These are phyloP conservation scores for Myrica gale DNA, from an alignment of 306 rosid species.

Conservation along the genomic window DNA sequence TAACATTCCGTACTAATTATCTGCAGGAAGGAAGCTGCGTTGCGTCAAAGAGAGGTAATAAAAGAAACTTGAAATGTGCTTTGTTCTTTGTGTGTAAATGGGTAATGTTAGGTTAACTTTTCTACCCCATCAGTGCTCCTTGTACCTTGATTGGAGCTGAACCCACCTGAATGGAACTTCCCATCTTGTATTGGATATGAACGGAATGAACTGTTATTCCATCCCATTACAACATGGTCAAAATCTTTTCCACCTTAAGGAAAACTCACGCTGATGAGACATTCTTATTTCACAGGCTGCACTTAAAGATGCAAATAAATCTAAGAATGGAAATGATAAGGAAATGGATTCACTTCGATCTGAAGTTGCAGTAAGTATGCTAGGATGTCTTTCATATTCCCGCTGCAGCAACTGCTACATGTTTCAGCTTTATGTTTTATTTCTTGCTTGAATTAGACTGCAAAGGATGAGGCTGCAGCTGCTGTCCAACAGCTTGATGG, in stretches of 20 bases:
- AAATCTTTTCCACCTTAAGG: constrained; percentile 13
- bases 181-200: constrained; percentile 1
- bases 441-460: constrained; percentile 47
- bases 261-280: constrained; percentile 13
- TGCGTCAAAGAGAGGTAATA: constrained; percentile 89
- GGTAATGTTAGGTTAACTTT: constrained; percentile 1
- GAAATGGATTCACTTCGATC: constrained; percentile 61
- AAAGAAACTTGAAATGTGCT: constrained; percentile 25
- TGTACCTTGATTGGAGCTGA: background rate
- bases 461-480: constrained; percentile 62
- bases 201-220: constrained; percentile 20
- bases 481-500: constrained; percentile 57
- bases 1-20: constrained; percentile 24
- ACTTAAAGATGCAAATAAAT: constrained; percentile 69
- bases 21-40: constrained; percentile 88
- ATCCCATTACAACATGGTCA: constrained; percentile 25
- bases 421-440: constrained; percentile 24
- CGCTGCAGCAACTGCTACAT: constrained; percentile 13
- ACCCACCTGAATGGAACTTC: background rate
- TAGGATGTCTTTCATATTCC: background rate
- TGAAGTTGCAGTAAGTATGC: constrained; percentile 57
- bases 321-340: constrained; percentile 59
- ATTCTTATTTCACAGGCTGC: constrained; percentile 63
- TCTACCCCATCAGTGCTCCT: background rate
- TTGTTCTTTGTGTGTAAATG: constrained; percentile 20